Evolutionary conservation across 1,284 basidiomycete species (phyloP).

Genomic region (Pascua guehoae): DNA sequence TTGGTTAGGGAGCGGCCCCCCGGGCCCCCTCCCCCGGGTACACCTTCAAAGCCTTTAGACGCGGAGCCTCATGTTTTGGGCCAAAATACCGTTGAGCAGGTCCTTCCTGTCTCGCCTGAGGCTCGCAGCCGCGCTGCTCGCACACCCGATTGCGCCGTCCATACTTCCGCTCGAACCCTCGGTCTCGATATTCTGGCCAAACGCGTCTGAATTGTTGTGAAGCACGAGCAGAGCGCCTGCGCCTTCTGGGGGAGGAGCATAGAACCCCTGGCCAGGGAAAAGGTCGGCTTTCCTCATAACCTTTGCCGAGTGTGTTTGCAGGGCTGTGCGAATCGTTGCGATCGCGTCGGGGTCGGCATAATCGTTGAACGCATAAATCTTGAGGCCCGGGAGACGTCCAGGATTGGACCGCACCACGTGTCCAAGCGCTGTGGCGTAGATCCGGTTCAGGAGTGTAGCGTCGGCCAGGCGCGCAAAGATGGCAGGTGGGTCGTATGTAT

Average conservation of each 20-base stretch:
- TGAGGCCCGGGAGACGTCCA: background rate
- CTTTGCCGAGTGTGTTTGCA: background rate
- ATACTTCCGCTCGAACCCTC: constrained; percentile 18
- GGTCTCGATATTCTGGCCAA: constrained; percentile 33
- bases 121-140: constrained; percentile 16
- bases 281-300: constrained; percentile 16
- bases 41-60: too few species aligned
- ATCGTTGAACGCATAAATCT: constrained; percentile 10
- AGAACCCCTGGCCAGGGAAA: constrained; percentile 5
- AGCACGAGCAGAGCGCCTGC: constrained; percentile 16
- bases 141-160: constrained; percentile 25
- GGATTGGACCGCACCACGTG: constrained; percentile 2
- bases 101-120: constrained; percentile 11
- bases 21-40: too few species aligned
- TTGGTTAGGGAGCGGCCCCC: too few species aligned
- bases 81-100: too few species aligned
- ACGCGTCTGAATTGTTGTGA: constrained; percentile 35
- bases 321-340: background rate
- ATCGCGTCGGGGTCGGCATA: constrained; percentile 2
- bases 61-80: too few species aligned
- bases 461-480: constrained; percentile 26
- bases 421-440: constrained; percentile 4
- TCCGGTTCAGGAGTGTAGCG: constrained; percentile 18
- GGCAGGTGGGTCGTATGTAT: constrained; percentile 29
- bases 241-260: background rate